Conservation (phyloP, 176 grass and related monocot species). For the Saccharum officinarum region DNA sequence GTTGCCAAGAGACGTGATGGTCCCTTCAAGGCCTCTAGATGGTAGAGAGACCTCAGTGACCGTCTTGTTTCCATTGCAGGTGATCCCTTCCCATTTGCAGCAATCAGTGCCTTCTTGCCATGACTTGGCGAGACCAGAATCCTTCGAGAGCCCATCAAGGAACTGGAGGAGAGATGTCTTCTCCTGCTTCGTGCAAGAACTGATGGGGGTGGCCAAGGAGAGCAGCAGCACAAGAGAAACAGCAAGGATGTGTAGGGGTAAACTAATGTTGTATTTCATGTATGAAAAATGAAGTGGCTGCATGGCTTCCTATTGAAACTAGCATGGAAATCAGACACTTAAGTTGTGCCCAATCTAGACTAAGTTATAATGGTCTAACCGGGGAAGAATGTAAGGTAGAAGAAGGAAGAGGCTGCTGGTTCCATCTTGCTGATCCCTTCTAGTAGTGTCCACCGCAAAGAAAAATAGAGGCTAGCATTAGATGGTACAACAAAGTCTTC, state of each 20-base stretch:
- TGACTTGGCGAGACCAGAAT: background rate
- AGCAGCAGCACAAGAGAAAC: constrained; percentile 24
- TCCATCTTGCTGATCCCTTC: background rate
- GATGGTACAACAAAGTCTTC: background rate
- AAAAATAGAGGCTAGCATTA: constrained; percentile 2
- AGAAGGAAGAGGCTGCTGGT: background rate
- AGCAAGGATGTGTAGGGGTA: background rate
- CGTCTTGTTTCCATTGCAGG: background rate
- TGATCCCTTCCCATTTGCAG: constrained; percentile 44
- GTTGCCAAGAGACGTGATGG: background rate
- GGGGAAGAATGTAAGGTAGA: background rate
- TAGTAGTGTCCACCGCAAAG: background rate
- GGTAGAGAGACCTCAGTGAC: background rate
- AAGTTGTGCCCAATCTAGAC: background rate
- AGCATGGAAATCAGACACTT: background rate
- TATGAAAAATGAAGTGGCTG: background rate
- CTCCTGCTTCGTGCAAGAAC: constrained; percentile 36
- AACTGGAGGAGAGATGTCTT: constrained; percentile 38
- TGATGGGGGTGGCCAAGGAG: background rate
- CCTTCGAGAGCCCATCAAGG: background rate
- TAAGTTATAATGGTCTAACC: constrained; percentile 7
- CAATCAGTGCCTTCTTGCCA: constrained; percentile 28
- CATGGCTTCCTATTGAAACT: constrained; percentile 36
- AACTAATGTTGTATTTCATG: background rate
- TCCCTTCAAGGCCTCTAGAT: background rate